These are phyloP conservation scores for Musa schizocarpa DNA, from an alignment of 176 grass and related monocot genomes.

Conservation along the genomic window DNA sequence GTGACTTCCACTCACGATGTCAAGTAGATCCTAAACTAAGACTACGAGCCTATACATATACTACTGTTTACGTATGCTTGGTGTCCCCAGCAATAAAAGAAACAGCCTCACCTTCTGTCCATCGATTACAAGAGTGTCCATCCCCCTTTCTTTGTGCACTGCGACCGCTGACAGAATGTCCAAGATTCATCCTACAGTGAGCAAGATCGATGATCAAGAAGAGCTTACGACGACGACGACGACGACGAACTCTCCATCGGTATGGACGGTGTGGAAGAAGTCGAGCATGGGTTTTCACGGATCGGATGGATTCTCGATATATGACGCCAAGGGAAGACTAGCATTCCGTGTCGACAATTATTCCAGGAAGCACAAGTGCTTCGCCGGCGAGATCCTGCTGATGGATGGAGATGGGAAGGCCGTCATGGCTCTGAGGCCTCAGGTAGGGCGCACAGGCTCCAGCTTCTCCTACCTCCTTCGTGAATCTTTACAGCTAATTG, in stretches of 20 bases:
- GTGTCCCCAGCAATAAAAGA: too few relatives aligned
- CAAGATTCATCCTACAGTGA: background rate
- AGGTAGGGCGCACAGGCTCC: conserved; percentile 21
- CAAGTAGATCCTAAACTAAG: background rate
- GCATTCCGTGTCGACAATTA: conserved; percentile 85
- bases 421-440: conserved; percentile 49
- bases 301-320: conserved; percentile 82
- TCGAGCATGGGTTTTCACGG: conserved; percentile 91
- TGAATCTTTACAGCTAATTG: background rate
- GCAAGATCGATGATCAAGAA: background rate
- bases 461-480: background rate
- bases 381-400: conserved; percentile 63
- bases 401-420: conserved; percentile 56
- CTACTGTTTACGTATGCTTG: background rate
- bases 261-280: conserved; percentile 91
- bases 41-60: background rate
- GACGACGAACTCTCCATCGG: background rate
- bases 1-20: background rate
- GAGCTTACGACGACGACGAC: background rate
- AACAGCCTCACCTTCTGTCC: too few relatives aligned
- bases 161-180: background rate
- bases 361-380: conserved; percentile 40
- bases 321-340: conserved; percentile 44
- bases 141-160: too few relatives aligned
- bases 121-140: too few relatives aligned